These are phyloP conservation scores for Botryosphaeria agaves DNA, from an alignment of 2,329 filamentous ascomycete genomes.

Conservation along the genomic window DNA sequence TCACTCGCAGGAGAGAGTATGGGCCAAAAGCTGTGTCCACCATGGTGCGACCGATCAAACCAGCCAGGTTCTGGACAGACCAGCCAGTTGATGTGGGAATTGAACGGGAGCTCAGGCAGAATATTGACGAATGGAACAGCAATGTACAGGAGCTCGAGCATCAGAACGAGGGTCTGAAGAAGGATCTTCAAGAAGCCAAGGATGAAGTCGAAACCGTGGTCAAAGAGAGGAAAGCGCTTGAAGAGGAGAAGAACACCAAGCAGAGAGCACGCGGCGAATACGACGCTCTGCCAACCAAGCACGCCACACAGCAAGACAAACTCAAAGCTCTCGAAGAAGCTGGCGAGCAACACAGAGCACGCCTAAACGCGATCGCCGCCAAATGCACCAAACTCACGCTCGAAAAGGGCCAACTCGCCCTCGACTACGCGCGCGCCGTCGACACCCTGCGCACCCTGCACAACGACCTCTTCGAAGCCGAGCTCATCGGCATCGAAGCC, in stretches of 20 bases:
- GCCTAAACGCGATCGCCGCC: conserved; percentile 33
- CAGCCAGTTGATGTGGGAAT: conserved; percentile 52
- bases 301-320: conserved; percentile 41
- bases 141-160: conserved; percentile 21
- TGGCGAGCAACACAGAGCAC: conserved; percentile 24
- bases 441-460: conserved; percentile 44
- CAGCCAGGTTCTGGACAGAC: conserved; percentile 57
- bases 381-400: conserved; percentile 10
- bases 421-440: conserved; percentile 43
- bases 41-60: conserved; percentile 39
- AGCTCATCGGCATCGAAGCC: conserved; percentile 61
- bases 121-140: conserved; percentile 23
- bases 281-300: conserved; percentile 50
- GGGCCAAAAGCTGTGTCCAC: conserved; percentile 57
- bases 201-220: conserved; percentile 10
- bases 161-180: conserved; percentile 23
- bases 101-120: conserved; percentile 42
- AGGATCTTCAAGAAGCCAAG: conserved; percentile 5
- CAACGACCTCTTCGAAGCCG: conserved; percentile 47
- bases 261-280: conserved; percentile 51
- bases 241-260: conserved; percentile 45
- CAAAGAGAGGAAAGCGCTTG: conserved; percentile 21
- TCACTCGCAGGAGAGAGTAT: conserved; percentile 64
- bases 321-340: conserved; percentile 22
- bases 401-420: conserved; percentile 20